Evolutionary conservation across 805 yeast species (phyloP).

Genomic region (Kuraishia hungarica): DNA sequence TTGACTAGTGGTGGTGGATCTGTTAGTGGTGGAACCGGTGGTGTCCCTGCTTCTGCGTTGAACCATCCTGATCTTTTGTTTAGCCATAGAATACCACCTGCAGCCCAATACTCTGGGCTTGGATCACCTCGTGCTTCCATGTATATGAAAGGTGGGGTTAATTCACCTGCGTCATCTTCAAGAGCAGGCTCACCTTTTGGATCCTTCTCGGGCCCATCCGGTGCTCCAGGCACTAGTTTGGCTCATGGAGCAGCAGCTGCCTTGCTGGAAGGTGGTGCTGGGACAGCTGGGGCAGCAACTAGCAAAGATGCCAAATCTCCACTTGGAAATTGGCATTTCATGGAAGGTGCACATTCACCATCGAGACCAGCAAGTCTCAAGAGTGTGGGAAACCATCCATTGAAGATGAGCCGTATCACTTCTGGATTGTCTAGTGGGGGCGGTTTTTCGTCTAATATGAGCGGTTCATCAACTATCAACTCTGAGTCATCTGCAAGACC

Average conservation of each 20-base stretch:
- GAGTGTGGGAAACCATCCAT: not conserved
- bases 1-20: not conserved
- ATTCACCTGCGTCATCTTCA: not conserved
- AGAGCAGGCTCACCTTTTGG: not conserved
- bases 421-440: not conserved
- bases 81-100: not conserved
- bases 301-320: not conserved
- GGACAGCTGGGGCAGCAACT: too few relatives aligned
- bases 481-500: constrained; percentile 3
- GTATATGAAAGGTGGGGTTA: not conserved
- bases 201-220: not conserved
- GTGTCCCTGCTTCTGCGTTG: too few relatives aligned
- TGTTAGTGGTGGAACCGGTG: too few relatives aligned
- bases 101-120: too few relatives aligned
- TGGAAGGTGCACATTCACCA: not conserved
- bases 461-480: constrained; percentile 1
- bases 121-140: not conserved
- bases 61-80: not conserved
- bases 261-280: not conserved
- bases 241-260: not conserved
- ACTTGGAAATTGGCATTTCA: not conserved
- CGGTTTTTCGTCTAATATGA: not conserved
- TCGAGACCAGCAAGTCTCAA: not conserved
- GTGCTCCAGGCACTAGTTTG: not conserved
- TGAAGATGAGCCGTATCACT: not conserved